Evolutionary conservation across 2,329 filamentous ascomycete species (phyloP), one percentile per base, ranked within the genome.

Genomic region (Trichoderma pleuroti): DNA sequence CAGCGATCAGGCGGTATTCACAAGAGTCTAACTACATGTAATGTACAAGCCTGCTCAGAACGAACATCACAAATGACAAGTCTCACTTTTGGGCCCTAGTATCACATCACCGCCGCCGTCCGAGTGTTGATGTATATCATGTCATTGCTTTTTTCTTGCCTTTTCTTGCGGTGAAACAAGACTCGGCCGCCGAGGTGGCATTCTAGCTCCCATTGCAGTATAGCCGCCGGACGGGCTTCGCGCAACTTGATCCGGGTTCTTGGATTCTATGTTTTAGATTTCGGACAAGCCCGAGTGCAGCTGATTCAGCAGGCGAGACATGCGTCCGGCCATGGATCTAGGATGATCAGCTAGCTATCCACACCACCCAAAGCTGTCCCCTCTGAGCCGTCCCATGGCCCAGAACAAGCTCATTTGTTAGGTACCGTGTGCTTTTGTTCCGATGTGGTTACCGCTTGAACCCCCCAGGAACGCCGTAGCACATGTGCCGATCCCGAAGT

Each of bases 161-260:
- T 52, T 52, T 21, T 52, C n/a, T 52, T 52, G 21, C 46, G 46
- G 46, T 24, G 46, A 52, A 52, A 52, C n/a, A 52, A 18, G 46
- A 52, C 32, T 66, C 49, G 10, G 34, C 49, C 49, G 64, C 34
- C 16, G 24, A 11, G 16, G 52, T 46, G 46, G 32, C 14, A 57
- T 59, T 18, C 52, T 21, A 39, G 4, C 52, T 59, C 39, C 18
- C 10, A 21, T 42, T 24, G 4, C 26, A 54, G 32, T 10, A 52
- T 39, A 39, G 21, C 63, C 18, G 1, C 21, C 4, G n/a, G 21
- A 42, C 10, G 18, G 52, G 36, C 32, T 28, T 60, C n/a, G 26
- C 9, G 12, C 24, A 68, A 56, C 46, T 28, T 54, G 14, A n/a
- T 66, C 65, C 65, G 39, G 66, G 66, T 32, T 36, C 66, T 46